Evolutionary conservation across 208 protist species (phyloP).

Genomic region (Leishmania amazonensis): DNA sequence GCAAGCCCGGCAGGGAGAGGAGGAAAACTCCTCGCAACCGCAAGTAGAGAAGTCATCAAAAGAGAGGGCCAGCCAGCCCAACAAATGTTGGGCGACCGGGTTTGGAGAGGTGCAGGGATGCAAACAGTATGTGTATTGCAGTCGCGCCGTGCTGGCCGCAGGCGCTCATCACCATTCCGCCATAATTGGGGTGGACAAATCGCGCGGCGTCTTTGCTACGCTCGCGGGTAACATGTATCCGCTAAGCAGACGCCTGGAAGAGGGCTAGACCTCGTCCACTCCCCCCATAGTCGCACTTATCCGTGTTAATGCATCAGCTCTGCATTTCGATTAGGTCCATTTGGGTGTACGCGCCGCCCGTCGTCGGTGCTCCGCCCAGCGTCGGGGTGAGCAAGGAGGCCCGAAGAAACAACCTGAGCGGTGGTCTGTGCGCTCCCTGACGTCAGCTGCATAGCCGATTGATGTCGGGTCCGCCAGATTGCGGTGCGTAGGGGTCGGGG

Average conservation of each 20-base stretch:
- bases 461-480: too few species aligned
- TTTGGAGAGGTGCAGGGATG: not conserved
- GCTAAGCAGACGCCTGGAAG: not conserved
- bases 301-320: not conserved
- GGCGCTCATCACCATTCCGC: not conserved
- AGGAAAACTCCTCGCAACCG: not conserved
- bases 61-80: not conserved
- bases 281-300: not conserved
- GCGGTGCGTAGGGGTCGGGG: too few species aligned
- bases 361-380: not conserved
- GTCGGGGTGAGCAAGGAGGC: not conserved
- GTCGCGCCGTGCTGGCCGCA: not conserved
- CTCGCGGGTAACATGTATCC: not conserved
- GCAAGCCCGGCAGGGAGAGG: not conserved
- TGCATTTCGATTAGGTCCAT: not conserved
- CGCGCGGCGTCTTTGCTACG: not conserved
- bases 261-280: not conserved
- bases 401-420: not conserved
- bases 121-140: not conserved
- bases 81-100: not conserved
- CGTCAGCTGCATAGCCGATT: too few species aligned
- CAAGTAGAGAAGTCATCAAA: not conserved
- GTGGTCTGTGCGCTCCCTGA: too few species aligned
- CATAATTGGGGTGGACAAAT: not conserved
- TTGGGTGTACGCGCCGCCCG: not conserved